These are phyloP conservation scores for Centaurea solstitialis DNA, from an alignment of 129 eudicot species.

Conservation along the genomic window DNA sequence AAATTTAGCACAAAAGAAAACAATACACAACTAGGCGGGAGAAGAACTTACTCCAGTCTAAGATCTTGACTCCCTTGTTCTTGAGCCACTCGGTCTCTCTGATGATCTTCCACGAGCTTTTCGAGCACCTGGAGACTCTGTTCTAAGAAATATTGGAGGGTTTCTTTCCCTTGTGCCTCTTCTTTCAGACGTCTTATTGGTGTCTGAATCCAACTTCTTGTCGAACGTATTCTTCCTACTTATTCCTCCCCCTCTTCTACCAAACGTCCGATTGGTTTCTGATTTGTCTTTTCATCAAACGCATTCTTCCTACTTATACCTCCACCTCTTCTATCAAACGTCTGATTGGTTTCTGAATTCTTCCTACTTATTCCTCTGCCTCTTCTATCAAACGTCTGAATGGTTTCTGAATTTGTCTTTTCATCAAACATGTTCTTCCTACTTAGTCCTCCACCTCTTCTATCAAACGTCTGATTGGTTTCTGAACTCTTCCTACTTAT, in stretches of 20 bases:
- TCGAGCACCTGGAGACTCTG: constrained; percentile 24
- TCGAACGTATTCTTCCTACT: neutral
- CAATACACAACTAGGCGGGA: neutral
- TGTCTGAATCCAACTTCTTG: neutral
- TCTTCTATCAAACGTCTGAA: constrained; percentile 5
- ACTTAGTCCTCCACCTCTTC: constrained; percentile 9
- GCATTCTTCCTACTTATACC: constrained; percentile 2
- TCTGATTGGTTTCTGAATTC: too few species aligned
- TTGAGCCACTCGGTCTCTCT: constrained; percentile 23
- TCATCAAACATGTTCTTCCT: constrained; percentile 6
- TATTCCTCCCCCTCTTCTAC: constrained; percentile 9
- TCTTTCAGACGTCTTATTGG: neutral
- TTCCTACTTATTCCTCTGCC: too few species aligned
- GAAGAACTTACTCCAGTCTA: constrained; percentile 12
- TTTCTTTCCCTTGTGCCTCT: constrained; percentile 13
- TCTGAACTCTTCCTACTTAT: constrained; percentile 5
- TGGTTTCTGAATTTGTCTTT: constrained; percentile 11
- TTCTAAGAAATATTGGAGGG: constrained; percentile 7
- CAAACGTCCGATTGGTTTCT: constrained; percentile 1
- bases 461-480: neutral
- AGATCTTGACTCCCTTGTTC: constrained; percentile 20
- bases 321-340: too few species aligned
- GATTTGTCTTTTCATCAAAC: constrained; percentile 14
- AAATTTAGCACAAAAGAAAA: neutral
- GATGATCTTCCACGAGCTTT: constrained; percentile 19